Percentiles rank a stretch among this genome's conserved stretches.
Evolutionary conservation across 2,329 filamentous ascomycete genomes (phyloP).

Genomic region (Cladosporium sp.): DNA sequence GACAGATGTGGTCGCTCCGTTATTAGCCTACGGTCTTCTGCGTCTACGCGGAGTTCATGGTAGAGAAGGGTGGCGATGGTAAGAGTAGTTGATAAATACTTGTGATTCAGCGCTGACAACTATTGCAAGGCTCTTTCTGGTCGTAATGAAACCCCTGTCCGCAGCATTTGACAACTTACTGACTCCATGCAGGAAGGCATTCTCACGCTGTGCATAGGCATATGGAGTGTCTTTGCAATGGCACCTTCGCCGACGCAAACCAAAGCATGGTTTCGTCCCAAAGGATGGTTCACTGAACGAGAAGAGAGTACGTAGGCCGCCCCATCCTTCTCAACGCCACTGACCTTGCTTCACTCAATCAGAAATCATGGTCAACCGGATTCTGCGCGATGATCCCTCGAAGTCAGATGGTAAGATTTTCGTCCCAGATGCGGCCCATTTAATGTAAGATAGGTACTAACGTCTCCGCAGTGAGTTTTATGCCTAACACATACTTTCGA

Average conservation of each 20-base stretch:
- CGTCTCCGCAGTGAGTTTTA: too few species aligned
- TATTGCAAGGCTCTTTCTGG: background rate
- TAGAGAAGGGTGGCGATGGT: conserved; percentile 45
- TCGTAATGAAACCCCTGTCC: background rate
- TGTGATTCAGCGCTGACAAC: conserved; percentile 37
- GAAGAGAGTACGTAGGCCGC: conserved; percentile 59
- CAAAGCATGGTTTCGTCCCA: conserved; percentile 54
- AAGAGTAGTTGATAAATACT: conserved; percentile 44
- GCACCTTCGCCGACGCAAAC: conserved; percentile 57
- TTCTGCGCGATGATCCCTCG: conserved; percentile 55
- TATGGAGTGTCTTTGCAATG: conserved; percentile 52
- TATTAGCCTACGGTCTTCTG: conserved; percentile 29
- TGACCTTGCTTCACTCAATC: conserved; percentile 49
- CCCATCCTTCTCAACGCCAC: conserved; percentile 65
- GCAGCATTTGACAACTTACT: conserved; percentile 38
- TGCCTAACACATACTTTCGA: too few species aligned
- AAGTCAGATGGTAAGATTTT: too few species aligned
- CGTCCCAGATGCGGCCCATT: too few species aligned
- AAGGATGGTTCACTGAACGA: conserved; percentile 62
- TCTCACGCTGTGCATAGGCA: conserved; percentile 49
- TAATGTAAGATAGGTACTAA: too few species aligned
- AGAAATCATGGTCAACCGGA: conserved; percentile 57
- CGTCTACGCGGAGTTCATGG: conserved; percentile 43
- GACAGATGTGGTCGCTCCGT: conserved; percentile 24
- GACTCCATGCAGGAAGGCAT: conserved; percentile 36